Percentiles rank a stretch among this genome's conserved stretches.
These are phyloP conservation scores for Cystobasidium tubakii DNA, from an alignment of 768 basidiomycete genomes.

Conservation along the genomic window DNA sequence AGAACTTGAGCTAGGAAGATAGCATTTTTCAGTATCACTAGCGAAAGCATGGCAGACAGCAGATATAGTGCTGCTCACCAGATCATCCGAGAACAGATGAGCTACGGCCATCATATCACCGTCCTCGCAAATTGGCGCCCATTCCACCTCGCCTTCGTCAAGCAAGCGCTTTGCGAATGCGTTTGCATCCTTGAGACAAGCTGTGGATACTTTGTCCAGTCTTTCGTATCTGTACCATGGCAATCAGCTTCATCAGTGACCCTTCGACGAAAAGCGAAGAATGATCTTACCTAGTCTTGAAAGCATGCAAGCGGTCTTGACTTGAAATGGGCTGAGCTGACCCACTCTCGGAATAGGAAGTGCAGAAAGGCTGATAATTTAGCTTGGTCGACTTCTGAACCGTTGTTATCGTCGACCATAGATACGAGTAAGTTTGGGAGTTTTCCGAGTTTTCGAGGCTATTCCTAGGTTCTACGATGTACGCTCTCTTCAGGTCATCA, in stretches of 20 bases:
- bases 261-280: neutral
- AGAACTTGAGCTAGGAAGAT: conserved; percentile 20
- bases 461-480: neutral
- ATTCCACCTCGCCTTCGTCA: conserved; percentile 4
- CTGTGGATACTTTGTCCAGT: neutral
- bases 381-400: neutral
- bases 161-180: conserved; percentile 13
- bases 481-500: neutral
- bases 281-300: conserved; percentile 5
- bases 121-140: conserved; percentile 9
- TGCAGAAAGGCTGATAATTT: conserved; percentile 18
- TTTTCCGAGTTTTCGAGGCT: neutral
- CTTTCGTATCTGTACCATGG: neutral
- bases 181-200: neutral
- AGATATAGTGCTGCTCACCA: too few species aligned
- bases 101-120: conserved; percentile 33
- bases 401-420: conserved; percentile 24
- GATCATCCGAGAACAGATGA: conserved; percentile 24
- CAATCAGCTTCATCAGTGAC: neutral
- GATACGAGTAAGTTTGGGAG: conserved; percentile 10
- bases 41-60: too few species aligned
- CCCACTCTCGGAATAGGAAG: neutral
- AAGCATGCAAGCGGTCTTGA: neutral
- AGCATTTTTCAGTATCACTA: neutral
- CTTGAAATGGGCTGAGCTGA: neutral